Conservation (phyloP, 2,329 filamentous ascomycete species). For the Triangularia setosa region DNA sequence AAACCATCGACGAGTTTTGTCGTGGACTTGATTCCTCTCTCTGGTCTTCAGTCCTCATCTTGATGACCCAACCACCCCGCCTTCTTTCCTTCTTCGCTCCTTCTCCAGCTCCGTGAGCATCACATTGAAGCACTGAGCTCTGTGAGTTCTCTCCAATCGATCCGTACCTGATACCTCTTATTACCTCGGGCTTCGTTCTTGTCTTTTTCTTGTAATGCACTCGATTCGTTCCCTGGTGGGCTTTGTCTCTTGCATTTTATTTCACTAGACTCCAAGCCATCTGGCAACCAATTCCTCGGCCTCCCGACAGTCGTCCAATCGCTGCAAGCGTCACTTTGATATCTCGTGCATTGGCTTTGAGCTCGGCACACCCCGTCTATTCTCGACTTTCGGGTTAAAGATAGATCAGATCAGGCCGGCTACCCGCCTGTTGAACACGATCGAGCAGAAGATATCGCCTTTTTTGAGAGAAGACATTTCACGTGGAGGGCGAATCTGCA, state of each 20-base stretch:
- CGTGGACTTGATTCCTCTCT: conserved; percentile 11
- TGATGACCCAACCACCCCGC: conserved; percentile 15
- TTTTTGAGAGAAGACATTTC: background rate
- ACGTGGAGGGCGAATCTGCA: conserved; percentile 20
- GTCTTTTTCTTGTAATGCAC: conserved; percentile 11
- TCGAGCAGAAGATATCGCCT: background rate
- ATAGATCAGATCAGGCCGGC: background rate
- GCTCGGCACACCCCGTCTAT: background rate
- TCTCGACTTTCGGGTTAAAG: background rate
- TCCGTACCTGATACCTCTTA: conserved; percentile 14
- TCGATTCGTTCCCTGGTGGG: conserved; percentile 7
- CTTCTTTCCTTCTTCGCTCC: conserved; percentile 13
- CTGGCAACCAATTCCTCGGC: conserved; percentile 1
- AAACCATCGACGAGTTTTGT: conserved; percentile 19
- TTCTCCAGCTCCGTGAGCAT: conserved; percentile 24
- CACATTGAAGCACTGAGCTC: conserved; percentile 41
- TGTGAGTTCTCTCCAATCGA: conserved; percentile 42
- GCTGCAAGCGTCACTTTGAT: conserved; percentile 5
- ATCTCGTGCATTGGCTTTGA: conserved; percentile 8
- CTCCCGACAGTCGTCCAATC: conserved; percentile 11
- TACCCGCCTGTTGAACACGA: background rate
- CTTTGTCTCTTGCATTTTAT: background rate
- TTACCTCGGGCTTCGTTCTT: conserved; percentile 28
- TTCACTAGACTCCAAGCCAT: background rate
- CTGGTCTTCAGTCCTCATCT: conserved; percentile 24